Evolutionary conservation across 2,329 filamentous ascomycete species (phyloP).

Genomic region (Exophiala spinifera): DNA sequence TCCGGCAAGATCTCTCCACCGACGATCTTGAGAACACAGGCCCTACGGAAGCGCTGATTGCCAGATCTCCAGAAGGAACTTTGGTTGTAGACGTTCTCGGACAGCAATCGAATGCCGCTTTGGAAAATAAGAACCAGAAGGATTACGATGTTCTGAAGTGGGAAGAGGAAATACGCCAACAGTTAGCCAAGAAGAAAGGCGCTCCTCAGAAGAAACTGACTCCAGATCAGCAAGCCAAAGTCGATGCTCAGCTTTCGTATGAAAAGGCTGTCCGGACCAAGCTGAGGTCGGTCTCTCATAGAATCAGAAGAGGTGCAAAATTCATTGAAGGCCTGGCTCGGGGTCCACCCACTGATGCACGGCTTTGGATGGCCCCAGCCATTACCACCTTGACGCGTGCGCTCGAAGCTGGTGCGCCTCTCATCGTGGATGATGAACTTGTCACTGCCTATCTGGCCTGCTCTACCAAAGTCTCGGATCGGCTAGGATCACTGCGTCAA

Average conservation of each 20-base stretch:
- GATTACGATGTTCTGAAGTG: conserved; percentile 96
- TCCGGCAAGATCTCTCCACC: conserved; percentile 70
- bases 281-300: conserved; percentile 67
- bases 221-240: conserved; percentile 81
- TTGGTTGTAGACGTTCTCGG: conserved; percentile 87
- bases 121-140: conserved; percentile 84
- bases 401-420: conserved; percentile 75
- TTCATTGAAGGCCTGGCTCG: conserved; percentile 78
- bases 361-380: conserved; percentile 81
- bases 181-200: conserved; percentile 90
- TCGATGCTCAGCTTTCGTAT: conserved; percentile 85
- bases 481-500: conserved; percentile 71
- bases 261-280: conserved; percentile 73
- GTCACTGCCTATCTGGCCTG: conserved; percentile 76
- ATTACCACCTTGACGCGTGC: conserved; percentile 69
- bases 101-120: conserved; percentile 67
- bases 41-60: conserved; percentile 87
- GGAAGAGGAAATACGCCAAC: conserved; percentile 86
- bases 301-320: conserved; percentile 76
- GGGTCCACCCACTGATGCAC: conserved; percentile 84
- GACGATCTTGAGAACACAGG: conserved; percentile 69
- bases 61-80: conserved; percentile 82
- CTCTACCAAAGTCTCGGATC: conserved; percentile 68
- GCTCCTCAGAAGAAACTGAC: conserved; percentile 81
- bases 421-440: conserved; percentile 76